Evolutionary conservation across 805 yeast genomes (phyloP), one percentile per base, ranked within the genome.

Genomic region (Wickerhamomyces chambardii): DNA sequence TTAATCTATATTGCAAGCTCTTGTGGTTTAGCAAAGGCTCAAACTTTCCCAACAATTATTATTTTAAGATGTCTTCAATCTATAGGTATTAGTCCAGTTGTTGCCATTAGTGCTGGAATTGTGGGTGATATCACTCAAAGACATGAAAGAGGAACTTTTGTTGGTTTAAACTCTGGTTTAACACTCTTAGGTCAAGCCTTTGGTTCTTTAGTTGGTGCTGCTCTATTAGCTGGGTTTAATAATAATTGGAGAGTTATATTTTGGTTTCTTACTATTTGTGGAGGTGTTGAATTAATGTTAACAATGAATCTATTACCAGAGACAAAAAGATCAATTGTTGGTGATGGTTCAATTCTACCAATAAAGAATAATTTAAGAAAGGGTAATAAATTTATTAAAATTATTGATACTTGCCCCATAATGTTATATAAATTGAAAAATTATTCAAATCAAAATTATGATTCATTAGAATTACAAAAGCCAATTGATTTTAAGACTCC

Each of bases 31-130:
- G 84, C 94, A 0, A 60, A 67, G 17, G 58, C 76, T 2, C 57
- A 73, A 17, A 66, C 59, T 1, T 83, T 75, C 50, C 72, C 82
- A 58, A 63, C 75, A 17, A 58, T 86, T n/a, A 56, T 82, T 6
- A 70, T 78, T 2, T 58, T 86, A 25, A 59, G 95, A 41, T 74
- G 85, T 53, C 44, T 83, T n/a, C 89, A 84, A 48, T 87, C 94
- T 0, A 66, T 78, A 7, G 86, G 84, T 12, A 78, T 79, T 5
- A 78, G 92, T 0, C 86, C 95, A 0, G 70, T 84, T 2, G 70
- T 85, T 17, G 77, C 94, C 2, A 68, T 85, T 3, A 66, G 70
- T 28, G 66, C 79, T 2, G 92, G 92, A 1, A 67, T 79, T 0
- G 71, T 82, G 36, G 90, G 87, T 9, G 95, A 86, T 58, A 59